Percentiles rank a stretch among this genome's conserved stretches.
phyloP scores from a whole-genome alignment of 83 land plant species.

The Larix sibirica region DNA sequence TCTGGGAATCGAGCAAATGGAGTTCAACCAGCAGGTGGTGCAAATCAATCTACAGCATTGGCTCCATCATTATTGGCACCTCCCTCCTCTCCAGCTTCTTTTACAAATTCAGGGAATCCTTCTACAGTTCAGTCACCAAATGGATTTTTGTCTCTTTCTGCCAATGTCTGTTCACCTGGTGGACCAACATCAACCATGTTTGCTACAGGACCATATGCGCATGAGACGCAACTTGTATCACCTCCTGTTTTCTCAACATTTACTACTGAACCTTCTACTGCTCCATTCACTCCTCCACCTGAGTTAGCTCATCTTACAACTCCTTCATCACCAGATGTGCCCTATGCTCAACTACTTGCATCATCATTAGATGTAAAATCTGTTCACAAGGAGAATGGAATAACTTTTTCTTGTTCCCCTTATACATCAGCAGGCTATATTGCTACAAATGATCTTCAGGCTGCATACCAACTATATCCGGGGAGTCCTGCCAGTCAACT shows the following conservation, averaged over 20 bases:
- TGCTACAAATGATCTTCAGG: constrained; percentile 47
- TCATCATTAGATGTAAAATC: constrained; percentile 53
- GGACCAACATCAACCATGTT: constrained; percentile 78
- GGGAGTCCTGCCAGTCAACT: constrained; percentile 78
- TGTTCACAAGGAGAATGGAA: constrained; percentile 31
- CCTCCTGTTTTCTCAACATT: constrained; percentile 90
- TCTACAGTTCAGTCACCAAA: constrained; percentile 81
- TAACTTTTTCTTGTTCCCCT: constrained; percentile 14
- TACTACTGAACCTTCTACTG: constrained; percentile 90
- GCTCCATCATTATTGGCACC: constrained; percentile 75
- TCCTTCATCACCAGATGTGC: constrained; percentile 96
- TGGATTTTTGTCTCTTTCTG: constrained; percentile 53
- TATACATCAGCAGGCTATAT: constrained; percentile 33
- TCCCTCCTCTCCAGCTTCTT: constrained; percentile 82
- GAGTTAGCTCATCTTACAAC: constrained; percentile 90
- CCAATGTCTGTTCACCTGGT: constrained; percentile 67
- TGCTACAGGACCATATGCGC: constrained; percentile 83
- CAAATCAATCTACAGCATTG: constrained; percentile 52
- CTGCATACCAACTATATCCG: constrained; percentile 73
- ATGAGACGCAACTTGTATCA: constrained; percentile 85
- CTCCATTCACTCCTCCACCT: constrained; percentile 94
- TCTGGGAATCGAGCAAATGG: constrained; percentile 52
- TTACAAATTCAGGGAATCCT: constrained; percentile 73
- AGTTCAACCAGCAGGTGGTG: constrained; percentile 40
- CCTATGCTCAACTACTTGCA: constrained; percentile 77